These are phyloP conservation scores for Butyriboletus loyo DNA, from an alignment of 768 basidiomycete species.

Conservation along the genomic window DNA sequence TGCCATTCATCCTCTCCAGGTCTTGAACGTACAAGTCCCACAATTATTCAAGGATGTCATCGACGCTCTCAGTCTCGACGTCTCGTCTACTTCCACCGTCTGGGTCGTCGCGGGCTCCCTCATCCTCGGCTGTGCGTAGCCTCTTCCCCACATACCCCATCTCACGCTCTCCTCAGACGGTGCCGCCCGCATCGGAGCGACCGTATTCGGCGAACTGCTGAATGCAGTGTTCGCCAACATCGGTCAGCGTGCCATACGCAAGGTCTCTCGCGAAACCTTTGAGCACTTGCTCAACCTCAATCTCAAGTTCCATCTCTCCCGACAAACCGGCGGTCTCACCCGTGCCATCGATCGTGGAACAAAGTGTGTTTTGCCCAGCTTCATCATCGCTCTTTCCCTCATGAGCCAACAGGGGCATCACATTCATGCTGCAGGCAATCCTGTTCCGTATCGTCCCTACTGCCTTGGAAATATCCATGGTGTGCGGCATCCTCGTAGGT, in stretches of 20 bases:
- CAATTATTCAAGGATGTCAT: conserved; percentile 91
- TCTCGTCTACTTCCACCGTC: conserved; percentile 71
- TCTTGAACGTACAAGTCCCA: conserved; percentile 98
- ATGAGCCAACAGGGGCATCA: conserved; percentile 70
- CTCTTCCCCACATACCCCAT: neutral
- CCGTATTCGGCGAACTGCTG: conserved; percentile 85
- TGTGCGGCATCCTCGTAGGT: conserved; percentile 92
- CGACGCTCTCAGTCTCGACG: conserved; percentile 82
- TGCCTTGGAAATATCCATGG: conserved; percentile 92
- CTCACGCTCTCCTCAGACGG: conserved; percentile 58
- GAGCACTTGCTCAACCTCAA: conserved; percentile 89
- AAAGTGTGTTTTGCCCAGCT: conserved; percentile 54
- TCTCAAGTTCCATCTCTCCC: conserved; percentile 84
- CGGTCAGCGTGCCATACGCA: conserved; percentile 90
- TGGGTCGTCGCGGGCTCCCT: conserved; percentile 91
- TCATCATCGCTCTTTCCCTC: neutral
- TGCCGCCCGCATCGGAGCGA: conserved; percentile 83
- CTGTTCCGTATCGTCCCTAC: conserved; percentile 95
- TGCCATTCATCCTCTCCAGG: conserved; percentile 38
- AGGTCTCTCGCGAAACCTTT: conserved; percentile 94
- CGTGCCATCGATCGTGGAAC: conserved; percentile 97
- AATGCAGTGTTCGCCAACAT: conserved; percentile 97
- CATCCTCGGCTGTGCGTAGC: conserved; percentile 81
- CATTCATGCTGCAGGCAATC: conserved; percentile 89
- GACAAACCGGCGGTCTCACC: conserved; percentile 95